phyloP scores from a whole-genome alignment of 1,139 yeast species.

The Zhuliangozyma parablackwelliae region DNA sequence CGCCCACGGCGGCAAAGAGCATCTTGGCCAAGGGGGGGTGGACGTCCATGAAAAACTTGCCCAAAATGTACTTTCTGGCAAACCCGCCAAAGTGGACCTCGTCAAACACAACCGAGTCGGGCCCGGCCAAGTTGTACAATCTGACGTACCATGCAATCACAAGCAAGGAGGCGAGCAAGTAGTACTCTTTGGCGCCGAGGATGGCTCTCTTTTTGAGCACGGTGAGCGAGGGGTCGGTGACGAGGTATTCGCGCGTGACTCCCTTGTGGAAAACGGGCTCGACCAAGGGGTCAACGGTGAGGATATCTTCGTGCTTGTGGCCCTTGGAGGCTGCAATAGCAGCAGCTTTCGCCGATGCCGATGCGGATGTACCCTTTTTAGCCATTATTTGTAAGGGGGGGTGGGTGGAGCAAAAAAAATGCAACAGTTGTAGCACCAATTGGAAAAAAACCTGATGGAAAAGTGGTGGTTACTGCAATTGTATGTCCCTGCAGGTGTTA shows the following conservation, averaged over 20 bases:
- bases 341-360: neutral
- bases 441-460: too few species aligned
- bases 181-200: conserved; percentile 20
- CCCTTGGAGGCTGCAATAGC: conserved; percentile 7
- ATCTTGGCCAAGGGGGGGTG: conserved; percentile 93
- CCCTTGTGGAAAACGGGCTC: conserved; percentile 32
- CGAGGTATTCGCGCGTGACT: conserved; percentile 21
- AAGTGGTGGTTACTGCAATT: too few species aligned
- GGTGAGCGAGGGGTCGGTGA: conserved; percentile 21
- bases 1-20: conserved; percentile 75
- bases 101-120: conserved; percentile 34
- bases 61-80: conserved; percentile 69
- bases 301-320: conserved; percentile 4
- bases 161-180: conserved; percentile 45
- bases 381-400: too few species aligned
- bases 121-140: conserved; percentile 21
- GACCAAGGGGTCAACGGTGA: conserved; percentile 10
- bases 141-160: conserved; percentile 50
- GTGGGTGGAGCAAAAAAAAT: too few species aligned
- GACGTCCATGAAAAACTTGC: conserved; percentile 81
- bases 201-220: conserved; percentile 20
- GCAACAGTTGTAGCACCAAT: too few species aligned
- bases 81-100: conserved; percentile 64
- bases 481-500: too few species aligned
- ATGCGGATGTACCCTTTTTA: too few species aligned